phyloP scores from a whole-genome alignment of 2,329 filamentous ascomycete species.

The Aspergillus brasiliensis region DNA sequence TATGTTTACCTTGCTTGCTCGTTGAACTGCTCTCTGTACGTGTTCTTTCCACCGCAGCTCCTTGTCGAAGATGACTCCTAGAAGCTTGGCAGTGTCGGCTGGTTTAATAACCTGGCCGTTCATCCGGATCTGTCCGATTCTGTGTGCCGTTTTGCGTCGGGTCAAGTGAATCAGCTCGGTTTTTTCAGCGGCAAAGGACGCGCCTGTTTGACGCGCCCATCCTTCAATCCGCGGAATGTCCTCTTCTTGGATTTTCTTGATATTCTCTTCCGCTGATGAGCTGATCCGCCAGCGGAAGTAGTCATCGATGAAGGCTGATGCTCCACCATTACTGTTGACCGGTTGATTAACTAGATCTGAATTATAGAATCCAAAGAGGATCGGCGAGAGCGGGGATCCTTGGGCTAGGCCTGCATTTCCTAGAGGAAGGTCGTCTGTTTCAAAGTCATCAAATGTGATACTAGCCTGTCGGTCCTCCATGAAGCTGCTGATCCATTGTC shows the following conservation, averaged over 20 bases:
- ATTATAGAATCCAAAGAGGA: conserved; percentile 43
- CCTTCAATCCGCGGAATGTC: conserved; percentile 29
- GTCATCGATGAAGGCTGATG: conserved; percentile 33
- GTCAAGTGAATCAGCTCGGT: conserved; percentile 35
- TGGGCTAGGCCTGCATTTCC: conserved; percentile 21
- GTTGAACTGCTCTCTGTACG: conserved; percentile 24
- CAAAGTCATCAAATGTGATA: conserved; percentile 22
- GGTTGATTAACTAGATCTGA: conserved; percentile 37
- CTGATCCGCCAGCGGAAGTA: conserved; percentile 28
- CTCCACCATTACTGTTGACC: conserved; percentile 23
- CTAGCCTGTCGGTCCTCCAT: conserved; percentile 15
- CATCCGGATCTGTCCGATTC: conserved; percentile 17
- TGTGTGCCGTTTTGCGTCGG: conserved; percentile 20
- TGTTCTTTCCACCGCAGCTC: conserved; percentile 28
- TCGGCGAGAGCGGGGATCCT: conserved; percentile 36
- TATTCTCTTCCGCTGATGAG: conserved; percentile 24
- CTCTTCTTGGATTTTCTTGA: conserved; percentile 24
- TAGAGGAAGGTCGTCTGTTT: conserved; percentile 6
- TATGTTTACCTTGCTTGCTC: conserved; percentile 20
- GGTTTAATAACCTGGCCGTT: conserved; percentile 20
- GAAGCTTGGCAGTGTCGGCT: conserved; percentile 24
- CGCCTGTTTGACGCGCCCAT: conserved; percentile 29
- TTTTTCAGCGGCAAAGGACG: conserved; percentile 32
- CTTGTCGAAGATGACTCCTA: conserved; percentile 28
- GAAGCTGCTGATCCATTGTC: conserved; percentile 23